Evolutionary conservation across 352 stramenopile genomes (phyloP).

Genomic region (Synura sp.): DNA sequence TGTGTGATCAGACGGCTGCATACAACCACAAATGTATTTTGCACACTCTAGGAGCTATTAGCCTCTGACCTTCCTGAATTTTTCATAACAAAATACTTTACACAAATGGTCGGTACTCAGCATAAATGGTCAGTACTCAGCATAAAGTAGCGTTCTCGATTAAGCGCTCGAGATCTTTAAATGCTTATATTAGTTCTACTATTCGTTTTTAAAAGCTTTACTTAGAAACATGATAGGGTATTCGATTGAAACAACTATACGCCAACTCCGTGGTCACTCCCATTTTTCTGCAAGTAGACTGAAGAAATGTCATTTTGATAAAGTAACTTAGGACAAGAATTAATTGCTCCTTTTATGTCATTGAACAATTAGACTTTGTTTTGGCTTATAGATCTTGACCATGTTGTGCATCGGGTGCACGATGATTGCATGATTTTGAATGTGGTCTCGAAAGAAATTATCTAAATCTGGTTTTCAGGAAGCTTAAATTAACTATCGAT

Average conservation of each 20-base stretch:
- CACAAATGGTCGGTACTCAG: too few relatives aligned
- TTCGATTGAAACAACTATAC: conserved; percentile 8
- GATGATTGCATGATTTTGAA: not conserved
- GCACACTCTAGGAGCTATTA: not conserved
- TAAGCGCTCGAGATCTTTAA: not conserved
- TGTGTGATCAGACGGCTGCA: too few relatives aligned
- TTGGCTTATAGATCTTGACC: not conserved
- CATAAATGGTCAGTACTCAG: not conserved
- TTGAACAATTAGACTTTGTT: not conserved
- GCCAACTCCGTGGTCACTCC: not conserved
- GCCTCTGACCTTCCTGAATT: not conserved
- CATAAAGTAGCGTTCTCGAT: not conserved
- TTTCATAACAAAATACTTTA: not conserved
- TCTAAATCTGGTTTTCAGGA: too few relatives aligned
- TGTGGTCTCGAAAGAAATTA: not conserved
- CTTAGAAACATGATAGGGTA: not conserved
- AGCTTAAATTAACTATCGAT: not conserved
- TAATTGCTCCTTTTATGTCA: not conserved
- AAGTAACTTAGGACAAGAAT: not conserved
- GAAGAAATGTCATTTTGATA: not conserved
- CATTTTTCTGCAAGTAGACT: not conserved
- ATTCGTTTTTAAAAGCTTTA: not conserved
- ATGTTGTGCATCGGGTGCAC: not conserved
- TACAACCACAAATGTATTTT: too few relatives aligned
- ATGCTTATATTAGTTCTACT: not conserved